phyloP scores from a whole-genome alignment of 108 stramenopile genomes.

The Cylindrotheca fusiformis region DNA sequence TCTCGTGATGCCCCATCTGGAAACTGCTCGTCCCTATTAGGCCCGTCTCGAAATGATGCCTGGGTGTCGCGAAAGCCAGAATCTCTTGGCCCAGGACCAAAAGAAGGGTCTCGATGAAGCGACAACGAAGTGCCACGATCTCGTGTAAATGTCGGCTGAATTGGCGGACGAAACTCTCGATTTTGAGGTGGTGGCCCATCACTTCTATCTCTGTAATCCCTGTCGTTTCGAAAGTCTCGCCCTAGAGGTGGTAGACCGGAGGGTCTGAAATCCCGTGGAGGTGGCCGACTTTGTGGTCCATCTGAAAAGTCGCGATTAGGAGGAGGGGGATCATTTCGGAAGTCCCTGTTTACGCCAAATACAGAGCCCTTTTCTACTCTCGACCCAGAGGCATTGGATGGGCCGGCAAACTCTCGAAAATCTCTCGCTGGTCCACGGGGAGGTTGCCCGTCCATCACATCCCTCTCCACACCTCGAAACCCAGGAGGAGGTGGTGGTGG shows the following conservation, averaged over 20 bases:
- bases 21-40: neutral
- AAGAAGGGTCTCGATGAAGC: neutral
- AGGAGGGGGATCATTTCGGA: neutral
- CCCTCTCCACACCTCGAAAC: neutral
- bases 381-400: neutral
- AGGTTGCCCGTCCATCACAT: neutral
- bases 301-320: neutral
- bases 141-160: neutral
- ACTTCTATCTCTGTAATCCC: conserved; percentile 1
- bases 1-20: conserved; percentile 6
- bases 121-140: neutral
- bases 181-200: neutral
- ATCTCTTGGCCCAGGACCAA: neutral
- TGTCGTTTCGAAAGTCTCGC: neutral
- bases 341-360: neutral
- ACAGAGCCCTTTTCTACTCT: neutral
- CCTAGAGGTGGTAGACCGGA: neutral
- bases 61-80: conserved; percentile 3
- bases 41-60: neutral
- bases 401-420: neutral
- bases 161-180: neutral
- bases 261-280: conserved; percentile 6
- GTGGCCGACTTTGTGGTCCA: neutral
- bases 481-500: neutral
- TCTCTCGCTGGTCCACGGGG: neutral